Percentiles rank a stretch among this genome's conserved stretches.
phyloP scores from a whole-genome alignment of 2,329 filamentous ascomycete genomes.

The Aureobasidium uvarum region DNA sequence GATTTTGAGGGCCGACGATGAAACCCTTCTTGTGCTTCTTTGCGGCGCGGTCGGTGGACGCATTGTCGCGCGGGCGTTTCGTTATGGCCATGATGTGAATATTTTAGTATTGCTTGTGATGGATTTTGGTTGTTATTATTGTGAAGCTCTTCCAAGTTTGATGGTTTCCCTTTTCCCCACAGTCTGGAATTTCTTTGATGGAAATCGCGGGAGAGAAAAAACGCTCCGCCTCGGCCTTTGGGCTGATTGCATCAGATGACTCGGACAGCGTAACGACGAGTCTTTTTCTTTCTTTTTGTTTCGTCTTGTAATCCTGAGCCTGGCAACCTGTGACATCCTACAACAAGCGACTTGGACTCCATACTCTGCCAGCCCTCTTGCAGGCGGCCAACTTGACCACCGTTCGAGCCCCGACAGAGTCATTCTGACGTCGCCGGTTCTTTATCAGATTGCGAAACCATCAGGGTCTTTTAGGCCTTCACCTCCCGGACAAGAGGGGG shows the following conservation, averaged over 20 bases:
- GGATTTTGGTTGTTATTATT: neutral
- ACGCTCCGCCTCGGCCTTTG: neutral
- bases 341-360: too few species aligned
- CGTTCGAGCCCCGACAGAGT: neutral
- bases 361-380: too few species aligned
- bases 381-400: too few species aligned
- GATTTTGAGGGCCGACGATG: slow-evolving; percentile 80
- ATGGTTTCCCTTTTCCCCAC: neutral
- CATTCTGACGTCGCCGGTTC: slow-evolving; percentile 12
- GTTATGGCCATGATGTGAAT: slow-evolving; percentile 4
- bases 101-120: neutral
- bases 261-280: neutral
- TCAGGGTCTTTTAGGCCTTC: slow-evolving; percentile 5
- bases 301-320: too few species aligned
- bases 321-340: neutral
- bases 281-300: neutral
- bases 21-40: slow-evolving; percentile 68
- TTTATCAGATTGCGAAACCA: slow-evolving; percentile 14
- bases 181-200: neutral
- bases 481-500: neutral
- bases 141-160: neutral
- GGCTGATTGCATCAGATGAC: slow-evolving; percentile 25
- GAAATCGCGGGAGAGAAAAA: neutral
- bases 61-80: slow-evolving; percentile 25
- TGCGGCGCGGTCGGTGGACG: slow-evolving; percentile 36